Percentiles rank a stretch among this genome's conserved stretches.
Evolutionary conservation across 148 eudicot genomes (phyloP).

Genomic region (Arbutus unedo): DNA sequence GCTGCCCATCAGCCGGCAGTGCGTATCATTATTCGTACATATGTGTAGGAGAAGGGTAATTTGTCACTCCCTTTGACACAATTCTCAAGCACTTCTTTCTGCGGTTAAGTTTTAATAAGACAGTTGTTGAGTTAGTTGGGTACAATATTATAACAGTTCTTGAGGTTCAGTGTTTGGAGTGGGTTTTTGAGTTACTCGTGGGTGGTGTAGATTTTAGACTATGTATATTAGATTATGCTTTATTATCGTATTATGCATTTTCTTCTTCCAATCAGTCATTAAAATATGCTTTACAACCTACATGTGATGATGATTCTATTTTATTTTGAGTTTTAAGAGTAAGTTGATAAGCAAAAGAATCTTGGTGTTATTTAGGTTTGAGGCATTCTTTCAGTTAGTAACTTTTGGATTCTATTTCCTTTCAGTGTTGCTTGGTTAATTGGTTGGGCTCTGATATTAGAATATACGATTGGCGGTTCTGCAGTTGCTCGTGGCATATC

Average conservation of each 20-base stretch:
- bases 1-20: conserved; percentile 98
- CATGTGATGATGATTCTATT: too few species aligned
- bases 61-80: background rate
- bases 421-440: conserved; percentile 87
- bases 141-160: background rate
- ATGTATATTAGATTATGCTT: conserved; percentile 1
- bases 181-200: background rate
- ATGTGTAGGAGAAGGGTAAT: conserved; percentile 86
- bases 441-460: conserved; percentile 80
- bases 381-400: background rate
- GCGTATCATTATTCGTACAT: conserved; percentile 92
- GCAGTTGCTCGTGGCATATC: conserved; percentile 94
- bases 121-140: background rate
- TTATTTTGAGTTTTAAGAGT: too few species aligned
- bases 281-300: too few species aligned
- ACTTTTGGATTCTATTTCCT: conserved; percentile 7
- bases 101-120: background rate
- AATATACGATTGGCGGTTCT: conserved; percentile 82
- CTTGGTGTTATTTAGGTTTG: too few species aligned
- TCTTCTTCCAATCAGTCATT: too few species aligned
- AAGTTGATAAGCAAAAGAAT: too few species aligned
- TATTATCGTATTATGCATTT: background rate
- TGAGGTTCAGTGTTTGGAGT: background rate
- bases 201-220: background rate
- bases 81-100: background rate